Base-by-base conservation (phyloP, 139 green algal genomes). In the Pleodorina starrii region DNA sequence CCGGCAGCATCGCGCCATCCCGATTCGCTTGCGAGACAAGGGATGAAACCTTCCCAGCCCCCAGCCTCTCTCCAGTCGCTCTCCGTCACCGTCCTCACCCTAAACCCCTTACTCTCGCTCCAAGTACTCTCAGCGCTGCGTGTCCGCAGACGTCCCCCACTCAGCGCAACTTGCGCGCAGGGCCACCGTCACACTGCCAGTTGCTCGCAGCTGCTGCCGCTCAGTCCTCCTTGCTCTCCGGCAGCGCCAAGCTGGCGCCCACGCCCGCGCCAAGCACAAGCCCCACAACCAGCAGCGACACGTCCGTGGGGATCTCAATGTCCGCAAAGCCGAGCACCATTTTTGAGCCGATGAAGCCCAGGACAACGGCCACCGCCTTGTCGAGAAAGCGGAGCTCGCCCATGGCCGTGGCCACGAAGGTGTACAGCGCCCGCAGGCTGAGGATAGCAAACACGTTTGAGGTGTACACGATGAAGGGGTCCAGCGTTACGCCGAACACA, bases 381-480 rank as follows among this genome's bases (percentile, higher is more conserved):
- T 98, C 96, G 29, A 99, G 88, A 85, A 90, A 97, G 35, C 90
- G 71, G 63, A 96, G 91, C 89, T 96, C 87, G 0, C 81, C 90
- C 91, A 95, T 94, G 29, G 93, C 82, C 0, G 81, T 89, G 0
- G 84, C 84, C 21, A 97, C 88, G 77, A 96, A 95, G 19, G 38
- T 32, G 85, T 98, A 99, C 23, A 99, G 90, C 1, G 94, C 92
- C 42, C 97, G 92, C 38, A 99, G 89, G 29, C 82, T 95, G 5
- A 98, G 76, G 86, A 99, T 98, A 9, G 97, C 97, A 92, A 97
- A 98, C 44, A 99, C 96, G 95, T 99, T 99, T 76, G 94, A 98
- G 5, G 96, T 96, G 92, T 98, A 99, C 0, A 99, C 95, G 87
- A 99, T 98, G 93, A 99, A 99, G 14, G 98, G 98, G 95, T 99